Conservation (phyloP, 257 asterid genomes). For the Knoxia roxburghii region DNA sequence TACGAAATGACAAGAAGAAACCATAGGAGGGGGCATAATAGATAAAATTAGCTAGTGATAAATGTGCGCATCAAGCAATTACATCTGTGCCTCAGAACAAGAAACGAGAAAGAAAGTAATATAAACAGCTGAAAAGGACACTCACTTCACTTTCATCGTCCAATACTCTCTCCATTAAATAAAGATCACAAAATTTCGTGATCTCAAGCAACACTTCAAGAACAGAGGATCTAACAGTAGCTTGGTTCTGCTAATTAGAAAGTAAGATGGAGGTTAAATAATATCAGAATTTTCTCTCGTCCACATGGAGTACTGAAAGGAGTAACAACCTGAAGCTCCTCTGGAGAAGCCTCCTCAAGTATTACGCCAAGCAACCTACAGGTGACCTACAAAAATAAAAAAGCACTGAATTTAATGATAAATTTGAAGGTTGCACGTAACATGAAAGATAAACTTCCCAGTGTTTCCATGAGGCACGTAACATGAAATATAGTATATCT, state of each 20-base stretch:
- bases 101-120: not conserved
- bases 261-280: not conserved
- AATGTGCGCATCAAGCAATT: not conserved
- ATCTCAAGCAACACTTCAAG: conserved; percentile 81
- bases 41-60: not conserved
- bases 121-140: conserved; percentile 8
- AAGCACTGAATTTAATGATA: not conserved
- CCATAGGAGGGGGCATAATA: not conserved
- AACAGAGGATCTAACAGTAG: conserved; percentile 76
- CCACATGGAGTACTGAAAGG: not conserved
- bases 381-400: conserved; percentile 48
- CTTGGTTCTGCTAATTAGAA: conserved; percentile 70
- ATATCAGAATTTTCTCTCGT: not conserved
- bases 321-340: conserved; percentile 74
- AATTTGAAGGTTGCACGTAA: not conserved
- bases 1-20: not conserved
- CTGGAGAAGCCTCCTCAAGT: conserved; percentile 78
- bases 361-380: conserved; percentile 78
- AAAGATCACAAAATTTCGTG: conserved; percentile 86
- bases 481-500: not conserved
- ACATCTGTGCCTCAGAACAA: not conserved
- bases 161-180: conserved; percentile 93
- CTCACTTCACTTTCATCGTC: conserved; percentile 88
- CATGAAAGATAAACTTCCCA: too few species aligned
- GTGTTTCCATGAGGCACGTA: not conserved